Base-by-base conservation (phyloP, 2,329 filamentous ascomycete genomes). In the Colletotrichum agaves region DNA sequence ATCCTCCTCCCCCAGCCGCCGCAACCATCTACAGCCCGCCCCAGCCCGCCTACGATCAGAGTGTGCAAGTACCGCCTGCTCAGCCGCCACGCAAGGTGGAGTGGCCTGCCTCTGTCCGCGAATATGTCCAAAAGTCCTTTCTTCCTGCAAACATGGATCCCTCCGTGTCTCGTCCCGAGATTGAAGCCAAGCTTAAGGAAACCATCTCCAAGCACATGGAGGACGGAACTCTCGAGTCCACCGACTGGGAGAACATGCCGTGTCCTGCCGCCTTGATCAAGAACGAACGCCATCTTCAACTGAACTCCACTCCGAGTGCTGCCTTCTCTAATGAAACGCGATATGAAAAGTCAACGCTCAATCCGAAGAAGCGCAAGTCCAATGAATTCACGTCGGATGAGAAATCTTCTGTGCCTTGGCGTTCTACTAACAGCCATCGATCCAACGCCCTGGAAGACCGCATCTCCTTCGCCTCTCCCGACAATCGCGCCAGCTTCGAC, bases 41-140 rank as follows among this genome's bases (percentile, higher is more conserved):
- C 65, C 72, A 72, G 65, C 66, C 72, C 17, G 23, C 76, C 44
- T 63, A 21, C 35, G 60, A 67, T 33, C 44, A 64, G 13, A 64
- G 12, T 19, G 47, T 27, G 17, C 37, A 37, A 27, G 39, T 44
- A 12, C 39, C 65, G 71, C 71, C 73, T 69, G 70, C 75, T 49
- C 72, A 76, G 67, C 72, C 78, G 23, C 77, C 80, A 70, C 81
- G 85, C 76, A 93, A 91, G 82, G 90, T 91, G 74, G 88, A 91
- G 73, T 98, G 93, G 91, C 90, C 94, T 35, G 83, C 88, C 47
- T 88, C 91, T n/a, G 93, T 98, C 68, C 92, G 94, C 73, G 84
- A 87, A 72, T 98, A 98, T 81, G 95, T 98, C 35, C 91, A 94
- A 75, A 90, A 94, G 75, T 94, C 94, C 27, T 98, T 98, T 77